A percentile compares a stretch with the other conserved stretches of the same genome.
phyloP scores from a whole-genome alignment of 176 grass and related monocot genomes.

The Bolboschoenus planiculmis region DNA sequence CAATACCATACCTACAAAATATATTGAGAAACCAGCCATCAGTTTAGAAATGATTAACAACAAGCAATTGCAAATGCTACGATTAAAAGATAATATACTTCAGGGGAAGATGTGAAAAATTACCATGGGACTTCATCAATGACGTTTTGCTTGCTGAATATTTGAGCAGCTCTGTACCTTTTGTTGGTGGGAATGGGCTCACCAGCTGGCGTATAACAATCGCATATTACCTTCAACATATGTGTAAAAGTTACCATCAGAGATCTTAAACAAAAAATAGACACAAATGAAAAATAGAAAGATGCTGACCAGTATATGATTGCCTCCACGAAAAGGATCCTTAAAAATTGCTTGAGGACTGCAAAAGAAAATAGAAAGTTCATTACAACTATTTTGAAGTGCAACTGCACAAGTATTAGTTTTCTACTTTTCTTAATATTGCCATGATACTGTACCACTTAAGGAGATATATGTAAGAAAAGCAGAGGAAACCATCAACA shows the following conservation, averaged over 20 bases:
- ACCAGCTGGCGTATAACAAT: slow-evolving; percentile 67
- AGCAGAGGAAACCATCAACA: background rate
- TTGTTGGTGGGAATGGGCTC: slow-evolving; percentile 85
- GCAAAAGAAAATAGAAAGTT: slow-evolving; percentile 18
- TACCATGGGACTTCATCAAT: slow-evolving; percentile 79
- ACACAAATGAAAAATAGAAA: background rate
- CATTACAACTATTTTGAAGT: background rate
- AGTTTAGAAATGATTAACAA: background rate
- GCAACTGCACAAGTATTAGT: slow-evolving; percentile 6
- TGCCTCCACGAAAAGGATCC: slow-evolving; percentile 96
- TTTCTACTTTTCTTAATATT: background rate
- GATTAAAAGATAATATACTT: background rate
- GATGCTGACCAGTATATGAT: slow-evolving; percentile 75
- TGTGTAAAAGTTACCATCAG: background rate
- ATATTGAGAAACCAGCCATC: background rate
- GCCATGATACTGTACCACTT: background rate
- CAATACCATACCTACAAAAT: slow-evolving; percentile 77
- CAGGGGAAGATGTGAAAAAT: slow-evolving; percentile 2
- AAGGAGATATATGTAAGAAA: background rate
- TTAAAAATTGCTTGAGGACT: slow-evolving; percentile 97
- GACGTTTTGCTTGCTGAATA: slow-evolving; percentile 81
- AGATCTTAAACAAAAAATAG: background rate
- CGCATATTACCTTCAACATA: slow-evolving; percentile 71
- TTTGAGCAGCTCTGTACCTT: slow-evolving; percentile 45
- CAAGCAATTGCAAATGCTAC: background rate